Evolutionary conservation across 2,329 filamentous ascomycete species (phyloP).

Genomic region (Parasarocladium wereldwijsianum): DNA sequence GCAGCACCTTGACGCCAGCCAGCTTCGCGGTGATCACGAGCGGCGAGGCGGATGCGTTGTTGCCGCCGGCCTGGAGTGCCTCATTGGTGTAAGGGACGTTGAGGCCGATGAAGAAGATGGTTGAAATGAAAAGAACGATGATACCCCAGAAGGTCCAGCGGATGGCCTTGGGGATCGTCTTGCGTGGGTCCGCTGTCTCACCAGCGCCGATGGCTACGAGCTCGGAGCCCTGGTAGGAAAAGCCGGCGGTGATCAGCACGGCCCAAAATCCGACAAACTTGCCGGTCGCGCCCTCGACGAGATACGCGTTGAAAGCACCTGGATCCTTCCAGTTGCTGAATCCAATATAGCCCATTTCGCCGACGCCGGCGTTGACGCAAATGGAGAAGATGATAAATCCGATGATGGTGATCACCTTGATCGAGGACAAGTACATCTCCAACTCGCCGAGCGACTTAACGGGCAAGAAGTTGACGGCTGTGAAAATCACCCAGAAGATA

Average conservation of each 20-base stretch:
- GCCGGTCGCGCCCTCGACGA: conserved; percentile 36
- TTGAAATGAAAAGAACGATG: conserved; percentile 49
- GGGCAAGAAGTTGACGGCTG: conserved; percentile 53
- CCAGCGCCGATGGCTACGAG: conserved; percentile 67
- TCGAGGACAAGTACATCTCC: conserved; percentile 63
- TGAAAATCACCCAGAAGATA: conserved; percentile 59
- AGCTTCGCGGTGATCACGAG: conserved; percentile 45
- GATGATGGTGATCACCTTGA: conserved; percentile 63
- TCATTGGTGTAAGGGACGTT: conserved; percentile 49
- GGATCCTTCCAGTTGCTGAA: conserved; percentile 58
- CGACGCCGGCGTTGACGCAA: conserved; percentile 58
- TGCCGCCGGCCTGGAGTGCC: conserved; percentile 32
- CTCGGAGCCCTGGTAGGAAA: conserved; percentile 60
- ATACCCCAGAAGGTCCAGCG: conserved; percentile 65
- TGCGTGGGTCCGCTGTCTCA: conserved; percentile 58
- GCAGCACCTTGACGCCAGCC: conserved; percentile 49
- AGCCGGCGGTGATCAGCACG: conserved; percentile 55
- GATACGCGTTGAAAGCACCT: conserved; percentile 50
- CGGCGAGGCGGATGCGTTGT: conserved; percentile 49
- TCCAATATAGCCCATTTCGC: conserved; percentile 55
- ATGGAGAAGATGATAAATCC: conserved; percentile 67
- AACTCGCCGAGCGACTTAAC: conserved; percentile 62
- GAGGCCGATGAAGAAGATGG: conserved; percentile 57
- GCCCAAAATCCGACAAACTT: conserved; percentile 51
- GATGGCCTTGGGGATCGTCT: conserved; percentile 58